A percentile compares a stretch with the other conserved stretches of the same genome.
Evolutionary conservation across 495 filamentous ascomycete species (phyloP).

Genomic region (Paragyromitra xinjiangensis): DNA sequence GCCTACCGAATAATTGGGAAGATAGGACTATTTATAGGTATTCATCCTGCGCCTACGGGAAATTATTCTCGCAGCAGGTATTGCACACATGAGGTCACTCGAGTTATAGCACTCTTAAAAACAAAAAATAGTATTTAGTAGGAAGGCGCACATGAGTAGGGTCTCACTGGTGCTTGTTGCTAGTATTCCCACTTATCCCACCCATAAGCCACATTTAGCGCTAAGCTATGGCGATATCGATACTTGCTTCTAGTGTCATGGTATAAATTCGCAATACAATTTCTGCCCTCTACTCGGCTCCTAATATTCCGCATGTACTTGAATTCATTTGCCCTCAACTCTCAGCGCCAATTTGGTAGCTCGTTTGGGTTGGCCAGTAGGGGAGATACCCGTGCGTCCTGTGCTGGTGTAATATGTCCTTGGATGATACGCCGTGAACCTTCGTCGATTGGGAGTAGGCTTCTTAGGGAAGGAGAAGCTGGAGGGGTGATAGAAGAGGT

Average conservation of each 20-base stretch:
- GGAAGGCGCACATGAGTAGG: no score
- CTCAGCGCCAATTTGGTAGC: background rate
- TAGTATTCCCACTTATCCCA: no score
- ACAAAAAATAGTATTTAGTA: no score
- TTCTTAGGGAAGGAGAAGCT: background rate
- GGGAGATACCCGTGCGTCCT: background rate
- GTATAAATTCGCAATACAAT: background rate
- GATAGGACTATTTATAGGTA: no score
- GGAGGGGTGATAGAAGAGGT: background rate
- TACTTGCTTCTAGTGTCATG: background rate
- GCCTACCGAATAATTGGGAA: no score
- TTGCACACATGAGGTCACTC: no score
- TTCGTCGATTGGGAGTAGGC: background rate
- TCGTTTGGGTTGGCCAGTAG: background rate
- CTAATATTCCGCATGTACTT: background rate
- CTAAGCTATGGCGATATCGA: no score
- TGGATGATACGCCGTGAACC: background rate
- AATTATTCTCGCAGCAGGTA: no score
- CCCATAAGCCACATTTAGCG: no score
- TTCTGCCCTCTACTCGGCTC: background rate
- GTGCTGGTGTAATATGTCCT: background rate
- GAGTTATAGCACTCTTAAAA: no score
- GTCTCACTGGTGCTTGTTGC: no score
- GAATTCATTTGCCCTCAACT: background rate
- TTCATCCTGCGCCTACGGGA: no score